Conservation (phyloP, 257 asterid genomes). For the Solanum appendiculatum region DNA sequence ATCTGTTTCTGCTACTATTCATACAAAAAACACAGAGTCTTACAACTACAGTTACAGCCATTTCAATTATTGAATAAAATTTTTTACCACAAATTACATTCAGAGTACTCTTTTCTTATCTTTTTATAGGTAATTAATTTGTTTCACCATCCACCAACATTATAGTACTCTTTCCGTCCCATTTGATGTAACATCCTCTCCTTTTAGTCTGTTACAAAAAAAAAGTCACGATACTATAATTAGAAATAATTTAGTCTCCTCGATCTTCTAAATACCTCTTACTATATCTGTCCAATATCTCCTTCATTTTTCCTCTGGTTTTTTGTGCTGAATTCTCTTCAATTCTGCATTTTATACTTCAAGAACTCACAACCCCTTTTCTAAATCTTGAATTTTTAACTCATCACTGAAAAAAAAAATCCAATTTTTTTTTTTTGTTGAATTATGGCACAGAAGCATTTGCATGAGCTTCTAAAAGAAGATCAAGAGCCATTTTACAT, state of each 20-base stretch:
- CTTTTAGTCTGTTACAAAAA: no score
- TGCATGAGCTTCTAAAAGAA: constrained; percentile 58
- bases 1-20: not conserved
- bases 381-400: not conserved
- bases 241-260: constrained; percentile 23
- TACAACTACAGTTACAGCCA: not conserved
- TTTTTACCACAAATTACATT: not conserved
- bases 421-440: not conserved
- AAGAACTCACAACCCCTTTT: not conserved
- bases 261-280: constrained; percentile 26
- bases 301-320: not conserved
- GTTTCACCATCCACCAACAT: constrained; percentile 16
- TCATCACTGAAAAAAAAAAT: not conserved
- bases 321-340: constrained; percentile 31
- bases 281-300: not conserved
- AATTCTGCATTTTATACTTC: constrained; percentile 6
- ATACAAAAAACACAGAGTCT: not conserved
- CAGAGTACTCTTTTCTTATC: not conserved
- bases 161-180: no score
- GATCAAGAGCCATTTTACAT: constrained; percentile 85
- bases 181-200: no score
- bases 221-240: no score
- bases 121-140: not conserved
- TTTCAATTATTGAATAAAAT: not conserved
- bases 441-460: constrained; percentile 32